phyloP scores from a whole-genome alignment of 148 eudicot genomes.

The Cornus suecica region DNA sequence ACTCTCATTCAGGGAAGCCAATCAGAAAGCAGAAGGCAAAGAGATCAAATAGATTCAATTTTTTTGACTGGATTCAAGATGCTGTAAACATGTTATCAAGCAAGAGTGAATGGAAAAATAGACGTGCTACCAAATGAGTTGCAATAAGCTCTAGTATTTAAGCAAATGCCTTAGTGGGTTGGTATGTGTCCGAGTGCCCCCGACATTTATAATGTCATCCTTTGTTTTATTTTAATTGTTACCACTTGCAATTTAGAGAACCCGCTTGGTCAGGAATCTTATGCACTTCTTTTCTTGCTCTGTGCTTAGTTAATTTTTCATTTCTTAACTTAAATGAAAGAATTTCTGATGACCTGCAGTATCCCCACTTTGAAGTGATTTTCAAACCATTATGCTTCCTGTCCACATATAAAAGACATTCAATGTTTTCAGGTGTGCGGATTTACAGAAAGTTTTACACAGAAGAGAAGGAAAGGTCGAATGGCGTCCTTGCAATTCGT shows the following conservation, averaged over 20 bases:
- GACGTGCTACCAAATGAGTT: no score
- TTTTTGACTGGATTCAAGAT: no score
- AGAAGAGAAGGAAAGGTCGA: constrained; percentile 65
- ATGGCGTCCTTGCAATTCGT: constrained; percentile 75
- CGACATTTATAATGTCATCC: not conserved
- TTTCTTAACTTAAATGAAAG: not conserved
- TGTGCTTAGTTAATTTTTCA: not conserved
- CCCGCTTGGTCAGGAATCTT: not conserved
- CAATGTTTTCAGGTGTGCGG: constrained; percentile 48
- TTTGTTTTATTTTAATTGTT: not conserved
- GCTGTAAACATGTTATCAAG: not conserved
- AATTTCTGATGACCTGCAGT: not conserved
- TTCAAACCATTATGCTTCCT: not conserved
- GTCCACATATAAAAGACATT: not conserved
- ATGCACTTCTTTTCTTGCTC: not conserved
- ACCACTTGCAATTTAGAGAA: not conserved
- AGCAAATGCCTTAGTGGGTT: not conserved
- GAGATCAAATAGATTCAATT: not conserved
- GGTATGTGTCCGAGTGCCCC: not conserved
- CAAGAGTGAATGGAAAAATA: not conserved
- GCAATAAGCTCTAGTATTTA: no score
- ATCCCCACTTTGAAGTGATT: not conserved
- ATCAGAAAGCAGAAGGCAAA: not conserved
- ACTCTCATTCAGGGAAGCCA: no score
- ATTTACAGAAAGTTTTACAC: constrained; percentile 74